Evolutionary conservation across 305 asterid genomes (phyloP).

Genomic region (Fraxinus greggii): DNA sequence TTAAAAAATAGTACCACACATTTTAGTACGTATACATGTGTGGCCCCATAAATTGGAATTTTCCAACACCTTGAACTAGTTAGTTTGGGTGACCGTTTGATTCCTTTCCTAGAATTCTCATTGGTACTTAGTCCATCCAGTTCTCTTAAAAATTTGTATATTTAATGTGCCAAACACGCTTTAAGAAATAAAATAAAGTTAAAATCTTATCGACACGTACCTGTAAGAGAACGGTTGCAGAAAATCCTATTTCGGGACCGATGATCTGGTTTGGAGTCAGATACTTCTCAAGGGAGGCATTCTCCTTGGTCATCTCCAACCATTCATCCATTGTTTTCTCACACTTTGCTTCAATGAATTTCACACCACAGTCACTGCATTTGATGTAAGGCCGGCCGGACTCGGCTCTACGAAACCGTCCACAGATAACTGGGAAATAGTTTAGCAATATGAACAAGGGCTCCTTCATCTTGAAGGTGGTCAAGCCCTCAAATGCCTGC

Average conservation of each 20-base stretch:
- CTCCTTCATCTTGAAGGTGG: constrained; percentile 48
- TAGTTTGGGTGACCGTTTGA: too few species aligned
- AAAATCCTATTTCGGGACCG: constrained; percentile 73
- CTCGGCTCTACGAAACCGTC: constrained; percentile 58
- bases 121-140: too few species aligned
- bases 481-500: constrained; percentile 55
- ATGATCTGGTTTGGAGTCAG: constrained; percentile 35
- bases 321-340: constrained; percentile 57
- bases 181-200: not conserved
- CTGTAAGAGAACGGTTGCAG: constrained; percentile 61
- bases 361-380: constrained; percentile 76
- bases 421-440: constrained; percentile 39
- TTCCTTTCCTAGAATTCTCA: too few species aligned
- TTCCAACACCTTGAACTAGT: too few species aligned
- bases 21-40: too few species aligned
- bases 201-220: constrained; percentile 27
- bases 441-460: constrained; percentile 59
- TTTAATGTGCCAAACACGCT: too few species aligned
- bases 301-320: constrained; percentile 39
- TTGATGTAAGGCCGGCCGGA: constrained; percentile 67
- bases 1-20: too few species aligned
- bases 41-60: too few species aligned
- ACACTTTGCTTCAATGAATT: constrained; percentile 64
- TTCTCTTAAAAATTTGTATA: too few species aligned
- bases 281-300: constrained; percentile 36